phyloP scores from a whole-genome alignment of 2,329 filamentous ascomycete species.

The Colletotrichum lindemuthianum region DNA sequence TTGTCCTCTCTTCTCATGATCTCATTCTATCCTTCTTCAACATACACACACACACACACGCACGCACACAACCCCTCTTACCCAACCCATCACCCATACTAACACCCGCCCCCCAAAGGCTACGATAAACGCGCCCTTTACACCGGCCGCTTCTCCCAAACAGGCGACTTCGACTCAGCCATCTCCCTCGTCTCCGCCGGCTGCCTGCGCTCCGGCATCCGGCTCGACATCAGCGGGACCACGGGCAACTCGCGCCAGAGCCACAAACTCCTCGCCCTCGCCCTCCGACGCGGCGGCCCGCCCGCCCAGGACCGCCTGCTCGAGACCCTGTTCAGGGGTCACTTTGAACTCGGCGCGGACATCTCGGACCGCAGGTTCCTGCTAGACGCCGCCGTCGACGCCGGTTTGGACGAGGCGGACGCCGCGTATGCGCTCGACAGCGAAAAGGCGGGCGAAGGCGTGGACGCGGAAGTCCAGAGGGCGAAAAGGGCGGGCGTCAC shows the following conservation, averaged over 20 bases:
- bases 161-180: slow-evolving; percentile 40
- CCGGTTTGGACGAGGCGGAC: slow-evolving; percentile 42
- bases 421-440: slow-evolving; percentile 41
- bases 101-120: slow-evolving; percentile 36
- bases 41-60: not conserved
- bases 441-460: slow-evolving; percentile 38
- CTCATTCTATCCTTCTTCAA: not conserved
- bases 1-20: not conserved
- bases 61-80: not conserved
- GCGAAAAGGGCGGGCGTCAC: slow-evolving; percentile 54
- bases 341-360: slow-evolving; percentile 55
- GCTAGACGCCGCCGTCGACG: slow-evolving; percentile 45
- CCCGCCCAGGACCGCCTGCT: slow-evolving; percentile 52
- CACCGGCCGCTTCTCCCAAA: slow-evolving; percentile 10
- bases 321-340: slow-evolving; percentile 52
- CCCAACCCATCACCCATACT: not conserved
- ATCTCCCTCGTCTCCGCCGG: slow-evolving; percentile 44
- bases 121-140: slow-evolving; percentile 52
- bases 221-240: slow-evolving; percentile 48
- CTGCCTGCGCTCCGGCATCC: slow-evolving; percentile 50
- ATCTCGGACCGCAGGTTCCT: slow-evolving; percentile 54
- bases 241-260: slow-evolving; percentile 57
- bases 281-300: slow-evolving; percentile 41
- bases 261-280: slow-evolving; percentile 59
- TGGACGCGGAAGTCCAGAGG: slow-evolving; percentile 45